A percentile compares a stretch with the other conserved stretches of the same genome.
These are phyloP conservation scores for Nicotiana noctiflora DNA, from an alignment of 257 asterid species.

Conservation along the genomic window DNA sequence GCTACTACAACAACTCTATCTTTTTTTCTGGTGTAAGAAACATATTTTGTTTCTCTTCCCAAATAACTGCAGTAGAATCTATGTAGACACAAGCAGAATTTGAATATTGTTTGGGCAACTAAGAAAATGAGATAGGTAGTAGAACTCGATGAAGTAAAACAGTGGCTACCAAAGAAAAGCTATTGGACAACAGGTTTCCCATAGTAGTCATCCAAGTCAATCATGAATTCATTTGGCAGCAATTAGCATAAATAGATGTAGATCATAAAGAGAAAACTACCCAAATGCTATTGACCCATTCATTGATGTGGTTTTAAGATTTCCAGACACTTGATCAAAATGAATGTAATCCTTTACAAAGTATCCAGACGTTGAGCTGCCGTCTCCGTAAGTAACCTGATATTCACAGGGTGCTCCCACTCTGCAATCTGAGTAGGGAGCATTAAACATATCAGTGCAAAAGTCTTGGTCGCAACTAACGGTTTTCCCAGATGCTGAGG, in stretches of 20 bases:
- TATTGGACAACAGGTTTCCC: not conserved
- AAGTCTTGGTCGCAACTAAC: slow-evolving; percentile 73
- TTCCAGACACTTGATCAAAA: slow-evolving; percentile 72
- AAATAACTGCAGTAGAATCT: not conserved
- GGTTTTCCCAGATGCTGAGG: slow-evolving; percentile 63
- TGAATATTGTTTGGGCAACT: not conserved
- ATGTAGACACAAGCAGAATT: not conserved
- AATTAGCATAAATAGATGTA: not conserved
- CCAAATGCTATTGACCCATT: slow-evolving; percentile 90
- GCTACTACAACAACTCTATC: not conserved
- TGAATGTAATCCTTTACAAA: slow-evolving; percentile 63
- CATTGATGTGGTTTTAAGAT: slow-evolving; percentile 60
- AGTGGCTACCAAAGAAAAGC: not conserved
- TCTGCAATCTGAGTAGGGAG: slow-evolving; percentile 56
- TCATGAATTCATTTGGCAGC: not conserved
- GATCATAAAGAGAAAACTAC: slow-evolving; percentile 35
- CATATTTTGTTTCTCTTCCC: not conserved
- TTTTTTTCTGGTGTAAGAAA: not conserved
- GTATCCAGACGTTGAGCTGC: slow-evolving; percentile 80
- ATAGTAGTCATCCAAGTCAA: not conserved
- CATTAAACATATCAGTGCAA: slow-evolving; percentile 46
- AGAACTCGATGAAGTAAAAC: not conserved
- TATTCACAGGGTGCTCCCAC: slow-evolving; percentile 72
- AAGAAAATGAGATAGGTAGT: too few relatives aligned
- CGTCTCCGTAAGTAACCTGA: slow-evolving; percentile 83